Percentiles rank a stretch among this genome's conserved stretches.
These are phyloP conservation scores for Striga asiatica DNA, from an alignment of 257 asterid species.

Conservation along the genomic window DNA sequence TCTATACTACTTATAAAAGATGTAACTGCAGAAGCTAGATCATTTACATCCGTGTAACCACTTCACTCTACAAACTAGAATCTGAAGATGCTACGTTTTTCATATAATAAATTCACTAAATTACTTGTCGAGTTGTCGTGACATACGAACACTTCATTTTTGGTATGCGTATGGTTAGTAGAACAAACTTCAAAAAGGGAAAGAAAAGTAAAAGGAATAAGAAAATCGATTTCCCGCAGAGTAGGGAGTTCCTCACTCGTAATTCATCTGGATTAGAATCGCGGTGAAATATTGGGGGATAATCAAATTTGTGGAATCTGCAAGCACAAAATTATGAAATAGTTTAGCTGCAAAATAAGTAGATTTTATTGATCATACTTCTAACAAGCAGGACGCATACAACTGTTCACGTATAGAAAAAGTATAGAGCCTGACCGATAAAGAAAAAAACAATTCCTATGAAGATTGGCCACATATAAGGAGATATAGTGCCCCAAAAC, in stretches of 20 bases:
- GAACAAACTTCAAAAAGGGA: not conserved
- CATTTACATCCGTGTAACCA: slow-evolving; percentile 7
- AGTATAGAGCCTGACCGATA: not conserved
- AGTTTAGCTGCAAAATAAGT: slow-evolving; percentile 14
- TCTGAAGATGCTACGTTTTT: not conserved
- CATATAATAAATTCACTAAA: not conserved
- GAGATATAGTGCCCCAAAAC: slow-evolving; percentile 4
- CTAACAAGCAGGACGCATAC: not conserved
- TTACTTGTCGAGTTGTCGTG: not conserved
- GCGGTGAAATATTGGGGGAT: slow-evolving; percentile 89
- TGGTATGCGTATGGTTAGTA: not conserved
- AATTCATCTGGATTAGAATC: slow-evolving; percentile 79
- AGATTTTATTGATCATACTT: not conserved
- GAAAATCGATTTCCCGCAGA: slow-evolving; percentile 1
- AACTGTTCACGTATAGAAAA: not conserved
- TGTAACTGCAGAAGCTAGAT: not conserved
- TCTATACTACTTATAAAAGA: not conserved
- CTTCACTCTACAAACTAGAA: not conserved
- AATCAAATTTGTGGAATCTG: slow-evolving; percentile 86
- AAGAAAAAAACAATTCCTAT: not conserved
- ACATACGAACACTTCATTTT: not conserved
- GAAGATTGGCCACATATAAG: not conserved
- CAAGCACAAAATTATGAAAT: slow-evolving; percentile 22
- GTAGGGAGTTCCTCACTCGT: slow-evolving; percentile 56
- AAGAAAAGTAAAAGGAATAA: not conserved